Conservation (phyloP, 352 stramenopile species). For the Elongisporangium undulatum region DNA sequence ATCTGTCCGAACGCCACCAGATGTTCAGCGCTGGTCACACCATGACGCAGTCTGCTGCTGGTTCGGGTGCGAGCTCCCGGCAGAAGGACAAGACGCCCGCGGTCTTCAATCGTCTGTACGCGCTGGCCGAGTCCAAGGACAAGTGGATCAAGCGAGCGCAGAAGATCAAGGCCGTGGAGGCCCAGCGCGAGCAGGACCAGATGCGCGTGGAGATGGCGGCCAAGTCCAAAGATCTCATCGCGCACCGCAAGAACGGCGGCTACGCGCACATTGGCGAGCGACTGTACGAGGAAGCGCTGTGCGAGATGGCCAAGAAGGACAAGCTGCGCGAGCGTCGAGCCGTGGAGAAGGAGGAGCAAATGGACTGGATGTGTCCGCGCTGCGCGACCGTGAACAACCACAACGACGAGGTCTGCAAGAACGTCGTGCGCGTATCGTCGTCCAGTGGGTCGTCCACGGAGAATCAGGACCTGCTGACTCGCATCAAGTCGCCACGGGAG, state of each 20-base stretch:
- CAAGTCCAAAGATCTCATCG: conserved; percentile 58
- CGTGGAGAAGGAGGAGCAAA: conserved; percentile 35
- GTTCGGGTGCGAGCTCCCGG: neutral
- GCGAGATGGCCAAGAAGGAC: conserved; percentile 61
- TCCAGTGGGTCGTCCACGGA: neutral
- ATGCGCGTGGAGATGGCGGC: conserved; percentile 47
- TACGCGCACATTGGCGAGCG: conserved; percentile 68
- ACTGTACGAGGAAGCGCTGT: conserved; percentile 66
- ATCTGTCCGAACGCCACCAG: conserved; percentile 11
- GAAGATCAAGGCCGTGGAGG: conserved; percentile 59
- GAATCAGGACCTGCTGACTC: neutral
- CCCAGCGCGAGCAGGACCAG: conserved; percentile 35
- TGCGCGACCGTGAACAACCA: conserved; percentile 63
- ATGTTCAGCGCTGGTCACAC: conserved; percentile 6
- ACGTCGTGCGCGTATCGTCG: conserved; percentile 23
- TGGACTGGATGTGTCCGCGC: conserved; percentile 80
- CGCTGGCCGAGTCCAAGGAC: conserved; percentile 60
- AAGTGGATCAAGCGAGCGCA: conserved; percentile 73
- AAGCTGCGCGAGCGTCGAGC: conserved; percentile 35
- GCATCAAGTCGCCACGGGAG: conserved; percentile 4
- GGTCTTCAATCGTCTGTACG: conserved; percentile 63
- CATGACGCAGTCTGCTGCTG: conserved; percentile 1
- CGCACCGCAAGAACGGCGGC: conserved; percentile 38
- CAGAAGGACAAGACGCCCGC: conserved; percentile 29
- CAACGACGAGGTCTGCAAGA: conserved; percentile 54